phyloP scores from a whole-genome alignment of 495 filamentous ascomycete genomes.

The Choiromyces venosus region DNA sequence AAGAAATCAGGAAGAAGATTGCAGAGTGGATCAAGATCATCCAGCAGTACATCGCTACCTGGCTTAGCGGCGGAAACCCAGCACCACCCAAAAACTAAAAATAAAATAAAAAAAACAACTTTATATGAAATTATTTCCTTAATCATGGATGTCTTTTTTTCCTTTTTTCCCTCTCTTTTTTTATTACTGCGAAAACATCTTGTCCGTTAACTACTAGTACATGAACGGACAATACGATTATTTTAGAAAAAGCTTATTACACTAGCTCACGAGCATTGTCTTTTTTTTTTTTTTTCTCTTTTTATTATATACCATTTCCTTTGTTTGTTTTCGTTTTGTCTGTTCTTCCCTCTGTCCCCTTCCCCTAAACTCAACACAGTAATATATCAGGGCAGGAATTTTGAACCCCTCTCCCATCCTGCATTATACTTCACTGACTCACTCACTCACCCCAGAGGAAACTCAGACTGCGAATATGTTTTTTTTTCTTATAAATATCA shows the following conservation, averaged over 20 bases:
- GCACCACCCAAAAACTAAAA: neutral
- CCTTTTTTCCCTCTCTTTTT: neutral
- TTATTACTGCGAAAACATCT: neutral
- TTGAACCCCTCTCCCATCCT: neutral
- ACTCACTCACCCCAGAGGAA: neutral
- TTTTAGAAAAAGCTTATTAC: neutral
- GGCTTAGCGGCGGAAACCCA: neutral
- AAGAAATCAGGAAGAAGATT: neutral
- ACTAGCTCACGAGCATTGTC: neutral
- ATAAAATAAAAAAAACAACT: no score
- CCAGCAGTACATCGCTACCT: neutral
- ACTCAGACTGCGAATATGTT: neutral
- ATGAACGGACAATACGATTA: neutral
- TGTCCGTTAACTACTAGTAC: neutral
- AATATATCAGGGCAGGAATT: neutral
- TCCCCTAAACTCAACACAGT: neutral
- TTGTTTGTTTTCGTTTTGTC: neutral
- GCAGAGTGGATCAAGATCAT: neutral
- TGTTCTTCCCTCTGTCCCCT: neutral
- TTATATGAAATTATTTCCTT: neutral
- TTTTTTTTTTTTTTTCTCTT: no score
- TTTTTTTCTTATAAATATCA: neutral
- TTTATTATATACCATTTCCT: no score
- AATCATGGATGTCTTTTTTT: neutral
- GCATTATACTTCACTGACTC: neutral